phyloP scores from a whole-genome alignment of 1,139 yeast species.

The Yamadazyma jaroonii region DNA sequence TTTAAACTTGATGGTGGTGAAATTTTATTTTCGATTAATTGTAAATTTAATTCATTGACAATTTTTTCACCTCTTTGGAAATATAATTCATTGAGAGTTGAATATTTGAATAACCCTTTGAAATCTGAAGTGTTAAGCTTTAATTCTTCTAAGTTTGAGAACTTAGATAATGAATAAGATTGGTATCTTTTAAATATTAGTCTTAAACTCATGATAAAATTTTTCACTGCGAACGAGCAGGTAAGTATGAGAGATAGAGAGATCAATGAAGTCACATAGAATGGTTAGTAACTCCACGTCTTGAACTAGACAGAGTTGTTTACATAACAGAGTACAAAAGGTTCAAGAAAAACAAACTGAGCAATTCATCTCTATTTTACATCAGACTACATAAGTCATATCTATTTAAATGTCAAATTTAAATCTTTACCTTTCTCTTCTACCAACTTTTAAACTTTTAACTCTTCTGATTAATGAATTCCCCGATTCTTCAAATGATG shows the following conservation, averaged over 20 bases:
- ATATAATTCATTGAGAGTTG: slow-evolving; percentile 60
- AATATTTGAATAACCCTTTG: slow-evolving; percentile 52
- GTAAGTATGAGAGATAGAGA: neutral
- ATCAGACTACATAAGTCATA: neutral
- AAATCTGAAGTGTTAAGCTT: slow-evolving; percentile 36
- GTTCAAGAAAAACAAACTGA: neutral
- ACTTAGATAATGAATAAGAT: slow-evolving; percentile 24
- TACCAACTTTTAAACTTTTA: slow-evolving; percentile 78
- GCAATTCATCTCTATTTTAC: slow-evolving; percentile 4
- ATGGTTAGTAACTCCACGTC: no score
- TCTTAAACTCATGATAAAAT: slow-evolving; percentile 6
- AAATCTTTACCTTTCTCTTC: slow-evolving; percentile 20
- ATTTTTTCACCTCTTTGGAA: slow-evolving; percentile 50
- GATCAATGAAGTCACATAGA: no score
- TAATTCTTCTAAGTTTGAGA: slow-evolving; percentile 31
- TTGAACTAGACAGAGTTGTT: no score
- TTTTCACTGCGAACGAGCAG: slow-evolving; percentile 4
- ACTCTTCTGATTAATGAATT: slow-evolving; percentile 72
- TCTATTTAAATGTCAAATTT: neutral
- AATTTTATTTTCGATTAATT: slow-evolving; percentile 28
- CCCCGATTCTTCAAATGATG: slow-evolving; percentile 28
- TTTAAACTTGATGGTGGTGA: slow-evolving; percentile 27
- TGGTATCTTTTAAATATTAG: slow-evolving; percentile 5
- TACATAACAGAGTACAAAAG: neutral
- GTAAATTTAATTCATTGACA: slow-evolving; percentile 45